These are phyloP conservation scores for Nakazawaea populi DNA, from an alignment of 805 yeast genomes.

Conservation along the genomic window DNA sequence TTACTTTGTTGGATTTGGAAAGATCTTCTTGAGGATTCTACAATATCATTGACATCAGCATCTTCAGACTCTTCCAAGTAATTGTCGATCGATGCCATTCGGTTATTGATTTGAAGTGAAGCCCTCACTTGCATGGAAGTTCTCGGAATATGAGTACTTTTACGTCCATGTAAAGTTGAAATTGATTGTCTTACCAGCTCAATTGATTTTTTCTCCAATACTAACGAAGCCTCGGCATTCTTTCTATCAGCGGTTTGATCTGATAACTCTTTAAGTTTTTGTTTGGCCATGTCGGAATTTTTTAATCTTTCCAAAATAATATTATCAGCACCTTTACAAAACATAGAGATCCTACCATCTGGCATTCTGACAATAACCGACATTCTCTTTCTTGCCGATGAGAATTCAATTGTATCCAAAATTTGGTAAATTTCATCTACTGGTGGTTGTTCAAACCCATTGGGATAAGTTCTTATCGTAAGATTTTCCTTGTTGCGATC, in stretches of 20 bases:
- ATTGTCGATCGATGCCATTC: constrained; percentile 41
- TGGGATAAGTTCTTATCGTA: constrained; percentile 72
- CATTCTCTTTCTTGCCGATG: constrained; percentile 90
- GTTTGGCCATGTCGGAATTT: constrained; percentile 49
- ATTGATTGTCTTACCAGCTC: constrained; percentile 27
- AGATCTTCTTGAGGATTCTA: constrained; percentile 48
- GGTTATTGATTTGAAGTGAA: not conserved
- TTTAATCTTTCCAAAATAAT: constrained; percentile 72
- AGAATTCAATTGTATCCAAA: constrained; percentile 77
- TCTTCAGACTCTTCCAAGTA: constrained; percentile 34
- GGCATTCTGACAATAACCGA: constrained; percentile 79
- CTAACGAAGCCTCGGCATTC: constrained; percentile 69
- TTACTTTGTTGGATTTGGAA: constrained; percentile 53
- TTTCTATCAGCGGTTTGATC: constrained; percentile 56
- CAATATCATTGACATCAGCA: constrained; percentile 51
- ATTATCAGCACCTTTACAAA: constrained; percentile 96
- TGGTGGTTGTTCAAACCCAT: constrained; percentile 67
- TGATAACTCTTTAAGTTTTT: constrained; percentile 61
- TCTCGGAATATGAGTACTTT: constrained; percentile 24
- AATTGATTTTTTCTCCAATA: constrained; percentile 50
- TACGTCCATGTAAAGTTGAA: constrained; percentile 12
- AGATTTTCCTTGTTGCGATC: constrained; percentile 59
- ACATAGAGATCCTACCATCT: constrained; percentile 62
- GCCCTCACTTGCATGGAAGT: constrained; percentile 19
- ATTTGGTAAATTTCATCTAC: constrained; percentile 65